phyloP scores from a whole-genome alignment of 148 eudicot genomes.

The Vaccinium macrocarpon region DNA sequence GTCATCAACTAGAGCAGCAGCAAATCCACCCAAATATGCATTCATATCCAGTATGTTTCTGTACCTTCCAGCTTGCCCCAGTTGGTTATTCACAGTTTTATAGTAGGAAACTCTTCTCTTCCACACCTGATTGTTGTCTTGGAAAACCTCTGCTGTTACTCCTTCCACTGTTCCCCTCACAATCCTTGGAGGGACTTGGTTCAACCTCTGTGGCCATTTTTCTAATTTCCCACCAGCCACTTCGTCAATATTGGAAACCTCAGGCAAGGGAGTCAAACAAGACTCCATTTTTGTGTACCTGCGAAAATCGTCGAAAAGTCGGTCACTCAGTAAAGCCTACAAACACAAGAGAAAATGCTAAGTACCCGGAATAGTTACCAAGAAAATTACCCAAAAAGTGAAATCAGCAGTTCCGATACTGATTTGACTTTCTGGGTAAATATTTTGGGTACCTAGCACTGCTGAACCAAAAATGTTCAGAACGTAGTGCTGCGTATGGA shows the following conservation, averaged over 20 bases:
- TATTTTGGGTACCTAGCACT: too few species aligned
- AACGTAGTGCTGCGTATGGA: too few species aligned
- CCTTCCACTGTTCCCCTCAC: conserved; percentile 44
- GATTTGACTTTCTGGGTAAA: too few species aligned
- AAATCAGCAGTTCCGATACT: too few species aligned
- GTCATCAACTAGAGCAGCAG: conserved; percentile 58
- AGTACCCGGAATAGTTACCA: too few species aligned
- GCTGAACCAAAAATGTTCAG: too few species aligned
- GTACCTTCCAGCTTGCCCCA: conserved; percentile 60
- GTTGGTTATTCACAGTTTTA: conserved; percentile 64
- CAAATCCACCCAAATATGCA: conserved; percentile 79
- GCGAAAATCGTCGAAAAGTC: background rate
- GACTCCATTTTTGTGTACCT: conserved; percentile 81
- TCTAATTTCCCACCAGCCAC: conserved; percentile 57
- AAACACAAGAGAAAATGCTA: background rate
- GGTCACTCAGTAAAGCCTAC: background rate
- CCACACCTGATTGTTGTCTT: conserved; percentile 48
- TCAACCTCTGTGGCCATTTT: conserved; percentile 72
- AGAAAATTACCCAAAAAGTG: too few species aligned
- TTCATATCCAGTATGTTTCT: conserved; percentile 85
- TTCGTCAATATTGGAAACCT: conserved; percentile 39
- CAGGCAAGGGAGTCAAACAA: conserved; percentile 63
- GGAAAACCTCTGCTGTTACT: conserved; percentile 47
- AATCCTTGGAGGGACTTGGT: conserved; percentile 62
- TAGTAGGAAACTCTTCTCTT: conserved; percentile 63